Conservation (phyloP, 2,329 filamentous ascomycete genomes). For the Fusarium brevicatenulatum region DNA sequence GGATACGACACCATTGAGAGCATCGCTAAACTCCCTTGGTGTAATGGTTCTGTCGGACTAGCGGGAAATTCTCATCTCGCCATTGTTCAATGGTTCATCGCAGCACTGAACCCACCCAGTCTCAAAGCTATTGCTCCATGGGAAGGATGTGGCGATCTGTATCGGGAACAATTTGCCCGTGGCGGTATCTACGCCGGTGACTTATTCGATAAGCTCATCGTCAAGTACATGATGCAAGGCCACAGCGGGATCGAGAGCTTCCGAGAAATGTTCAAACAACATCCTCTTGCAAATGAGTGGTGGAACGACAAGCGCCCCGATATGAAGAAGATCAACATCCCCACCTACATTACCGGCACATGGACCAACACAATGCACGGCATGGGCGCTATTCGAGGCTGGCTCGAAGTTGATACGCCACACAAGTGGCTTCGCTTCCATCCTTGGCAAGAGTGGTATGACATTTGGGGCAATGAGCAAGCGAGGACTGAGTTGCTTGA, state of each 20-base stretch:
- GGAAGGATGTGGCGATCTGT: slow-evolving; percentile 2
- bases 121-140: slow-evolving; percentile 12
- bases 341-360: slow-evolving; percentile 3
- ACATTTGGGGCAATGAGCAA: slow-evolving; percentile 10
- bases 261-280: slow-evolving; percentile 8
- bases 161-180: neutral
- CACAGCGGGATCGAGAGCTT: slow-evolving; percentile 3
- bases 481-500: neutral
- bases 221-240: slow-evolving; percentile 19
- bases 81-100: slow-evolving; percentile 18
- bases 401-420: slow-evolving; percentile 5
- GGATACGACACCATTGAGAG: slow-evolving; percentile 1
- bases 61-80: slow-evolving; percentile 14
- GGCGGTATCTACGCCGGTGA: neutral
- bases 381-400: slow-evolving; percentile 1
- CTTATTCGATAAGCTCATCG: neutral
- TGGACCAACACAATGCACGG: slow-evolving; percentile 23
- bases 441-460: slow-evolving; percentile 24
- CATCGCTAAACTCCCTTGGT: neutral
- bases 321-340: slow-evolving; percentile 13
- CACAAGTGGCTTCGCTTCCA: slow-evolving; percentile 19
- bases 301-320: slow-evolving; percentile 13
- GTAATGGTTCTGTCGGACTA: neutral
- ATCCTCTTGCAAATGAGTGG: neutral
- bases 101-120: neutral